Evolutionary conservation across 2,329 filamentous ascomycete genomes (phyloP), one percentile per base, ranked within the genome.

Genomic region (Verticillium tricorpus): DNA sequence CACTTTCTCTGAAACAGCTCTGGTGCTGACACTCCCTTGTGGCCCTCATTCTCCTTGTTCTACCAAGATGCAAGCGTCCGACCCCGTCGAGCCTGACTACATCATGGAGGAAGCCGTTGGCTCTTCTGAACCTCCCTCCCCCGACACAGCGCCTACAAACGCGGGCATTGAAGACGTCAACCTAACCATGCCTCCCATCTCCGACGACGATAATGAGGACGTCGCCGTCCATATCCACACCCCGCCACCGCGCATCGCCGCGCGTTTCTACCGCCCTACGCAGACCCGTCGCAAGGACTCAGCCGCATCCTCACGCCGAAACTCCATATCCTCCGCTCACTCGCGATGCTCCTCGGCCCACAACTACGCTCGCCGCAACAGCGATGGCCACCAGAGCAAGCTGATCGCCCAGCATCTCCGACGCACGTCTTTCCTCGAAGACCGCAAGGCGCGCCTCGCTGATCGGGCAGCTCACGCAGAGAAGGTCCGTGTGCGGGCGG

Each of bases 401-500:
- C 84, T 91, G 74, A 80, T 93, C 61, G 90, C 90, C 61, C 90
- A 93, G 72, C 90, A 93, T 71, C 81, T 93, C 61, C 90, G 91
- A 54, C 87, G 91, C 60, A 88, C 90, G 57, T 92, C 89, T 17
- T 93, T 94, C 62, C 84, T 94, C 64, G 91, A 93, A 73, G 89
- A 89, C 67, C 88, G 91, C 64, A 92, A 91, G 72, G 90, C 91
- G 15, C 85, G 91, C 22, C 82, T 95, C 19, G 91, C 91, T 60
- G 91, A 93, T 73, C 82, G 91, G 61, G 91, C 91, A 32, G 89
- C 89, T 8, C 91, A 95, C 74, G 91, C 89, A 25, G 91, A 95
- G 74, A 92, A 93, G 72, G 91, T 95, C 17, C 88, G 91, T 59
- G 76, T 92, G 64, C 84, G 90, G 39, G 91, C 91, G 54, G 90